Evolutionary conservation across 805 yeast species (phyloP).

Genomic region (Isabelozyma gotoi): DNA sequence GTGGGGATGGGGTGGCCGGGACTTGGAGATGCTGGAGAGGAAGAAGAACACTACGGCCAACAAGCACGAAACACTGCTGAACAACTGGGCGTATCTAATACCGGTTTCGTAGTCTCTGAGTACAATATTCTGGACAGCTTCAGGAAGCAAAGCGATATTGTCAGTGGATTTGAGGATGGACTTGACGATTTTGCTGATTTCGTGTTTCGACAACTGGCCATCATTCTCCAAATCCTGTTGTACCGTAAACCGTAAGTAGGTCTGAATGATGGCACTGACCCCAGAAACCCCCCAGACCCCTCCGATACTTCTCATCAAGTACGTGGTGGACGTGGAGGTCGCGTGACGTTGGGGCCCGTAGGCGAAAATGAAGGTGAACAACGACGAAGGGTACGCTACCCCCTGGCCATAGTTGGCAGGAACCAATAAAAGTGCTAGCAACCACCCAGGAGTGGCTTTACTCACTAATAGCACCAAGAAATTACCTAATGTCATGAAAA

Average conservation of each 20-base stretch:
- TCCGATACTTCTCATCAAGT: conserved; percentile 38
- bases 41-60: conserved; percentile 14
- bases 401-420: conserved; percentile 43
- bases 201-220: conserved; percentile 6
- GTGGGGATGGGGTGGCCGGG: conserved; percentile 4
- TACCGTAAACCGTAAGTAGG: conserved; percentile 10
- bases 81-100: conserved; percentile 22
- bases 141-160: conserved; percentile 11
- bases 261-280: conserved; percentile 19
- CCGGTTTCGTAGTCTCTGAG: conserved; percentile 22
- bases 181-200: conserved; percentile 16
- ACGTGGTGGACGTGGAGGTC: conserved; percentile 38
- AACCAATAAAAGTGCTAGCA: conserved; percentile 22
- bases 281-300: conserved; percentile 42
- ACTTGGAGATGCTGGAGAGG: conserved; percentile 8
- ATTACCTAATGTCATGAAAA: conserved; percentile 36
- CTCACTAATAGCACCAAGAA: conserved; percentile 21
- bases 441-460: conserved; percentile 19
- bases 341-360: conserved; percentile 32
- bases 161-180: conserved; percentile 21
- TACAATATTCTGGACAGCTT: conserved; percentile 15
- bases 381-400: conserved; percentile 32
- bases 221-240: conserved; percentile 11
- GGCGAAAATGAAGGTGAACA: conserved; percentile 36
- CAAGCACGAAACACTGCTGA: conserved; percentile 15